Conservation (phyloP, 2,329 filamentous ascomycete species). For the Sporothrix inflata region DNA sequence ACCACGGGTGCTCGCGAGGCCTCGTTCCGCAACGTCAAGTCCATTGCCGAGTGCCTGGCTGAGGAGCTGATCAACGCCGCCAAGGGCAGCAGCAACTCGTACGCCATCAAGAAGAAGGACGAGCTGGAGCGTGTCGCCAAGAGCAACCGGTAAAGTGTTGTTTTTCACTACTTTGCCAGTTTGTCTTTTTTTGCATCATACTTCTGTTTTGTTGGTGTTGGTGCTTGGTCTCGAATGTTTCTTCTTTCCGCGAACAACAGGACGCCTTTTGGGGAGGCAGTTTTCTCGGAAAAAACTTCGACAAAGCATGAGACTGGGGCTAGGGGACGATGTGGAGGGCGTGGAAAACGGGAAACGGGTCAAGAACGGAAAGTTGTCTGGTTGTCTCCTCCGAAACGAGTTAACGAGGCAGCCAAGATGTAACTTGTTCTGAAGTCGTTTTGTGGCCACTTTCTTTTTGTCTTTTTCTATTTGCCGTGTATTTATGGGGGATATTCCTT, state of each 20-base stretch:
- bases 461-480: conserved; percentile 30
- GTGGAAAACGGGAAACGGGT: conserved; percentile 18
- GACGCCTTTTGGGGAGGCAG: not conserved
- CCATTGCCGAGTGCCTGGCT: conserved; percentile 97
- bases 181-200: conserved; percentile 4
- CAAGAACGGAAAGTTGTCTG: not conserved
- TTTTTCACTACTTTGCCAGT: not conserved
- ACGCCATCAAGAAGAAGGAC: conserved; percentile 99
- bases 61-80: conserved; percentile 99
- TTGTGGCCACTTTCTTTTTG: conserved; percentile 24
- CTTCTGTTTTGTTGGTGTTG: conserved; percentile 17
- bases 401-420: not conserved
- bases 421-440: not conserved
- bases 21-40: conserved; percentile 99
- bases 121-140: conserved; percentile 99
- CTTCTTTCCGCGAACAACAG: not conserved
- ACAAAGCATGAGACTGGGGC: not conserved
- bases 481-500: conserved; percentile 47
- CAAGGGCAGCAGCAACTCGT: conserved; percentile 99
- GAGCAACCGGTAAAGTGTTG: conserved; percentile 93
- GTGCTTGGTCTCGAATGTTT: conserved; percentile 1
- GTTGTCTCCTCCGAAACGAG: not conserved
- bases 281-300: not conserved
- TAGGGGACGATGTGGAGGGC: not conserved
- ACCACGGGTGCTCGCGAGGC: conserved; percentile 99